Evolutionary conservation across 2,329 filamentous ascomycete species (phyloP), one percentile per base, ranked within the genome.

Genomic region (Mycosphaerella arachidis): DNA sequence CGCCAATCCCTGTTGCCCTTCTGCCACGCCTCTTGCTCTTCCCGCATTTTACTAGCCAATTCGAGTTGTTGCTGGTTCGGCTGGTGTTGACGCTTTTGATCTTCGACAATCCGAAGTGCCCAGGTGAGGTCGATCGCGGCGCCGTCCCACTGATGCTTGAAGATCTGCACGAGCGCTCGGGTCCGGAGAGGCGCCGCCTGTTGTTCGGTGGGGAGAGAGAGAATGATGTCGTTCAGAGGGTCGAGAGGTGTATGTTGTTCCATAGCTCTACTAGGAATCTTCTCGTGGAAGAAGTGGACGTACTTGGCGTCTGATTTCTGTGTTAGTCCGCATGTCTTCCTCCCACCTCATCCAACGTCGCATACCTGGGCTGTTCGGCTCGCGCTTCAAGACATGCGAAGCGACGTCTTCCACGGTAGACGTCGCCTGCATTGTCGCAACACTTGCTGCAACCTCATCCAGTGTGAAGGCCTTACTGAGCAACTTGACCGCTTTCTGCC

Each of bases 231-330:
- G 70, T 86, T 80, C 64, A 95, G 74, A 4, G 86, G 81, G 55
- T 83, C 77, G 58, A 92, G 74, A 63, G 84, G 87, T 8, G 89
- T 92, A 67, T 83, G 86, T 68, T 90, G 84, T 37, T 86, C 88
- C 72, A 94, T 78, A 71, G 88, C 86, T 46, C 88, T 79, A 45
- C 86, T 89, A 1, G 90, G 88, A 29, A 94, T 92, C 82, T 93
- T 94, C 75, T 95, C 90, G 75, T 93, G 90, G 74, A 95, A 95
- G 76, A 93, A 94, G 72, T 94, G 89, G n/a, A 94, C 91, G 71
- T 94, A 94, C 73, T 88, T 89, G 30, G 90, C 91, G 69, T 94
- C 89, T 48, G 57, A 30, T 43, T 30, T 56, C 13, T 50, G 27
- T 27, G 48, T 63, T 55, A 57, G 58, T 48, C 9, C 13, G 3